Conservation (phyloP, 805 yeast species). For the Teunomyces lycoperdinae region DNA sequence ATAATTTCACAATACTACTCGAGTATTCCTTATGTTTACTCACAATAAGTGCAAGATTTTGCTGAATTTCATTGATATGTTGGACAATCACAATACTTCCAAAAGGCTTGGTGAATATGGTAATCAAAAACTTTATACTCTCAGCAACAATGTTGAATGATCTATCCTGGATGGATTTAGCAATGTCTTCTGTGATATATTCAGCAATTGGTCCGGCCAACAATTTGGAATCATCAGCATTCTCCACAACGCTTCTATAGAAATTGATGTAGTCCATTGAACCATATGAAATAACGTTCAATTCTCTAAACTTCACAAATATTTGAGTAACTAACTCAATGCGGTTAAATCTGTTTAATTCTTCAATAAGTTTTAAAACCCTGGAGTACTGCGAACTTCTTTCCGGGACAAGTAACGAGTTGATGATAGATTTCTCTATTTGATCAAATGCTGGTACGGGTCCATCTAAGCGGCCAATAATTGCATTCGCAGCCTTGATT, state of each 20-base stretch:
- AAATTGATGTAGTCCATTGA: slow-evolving; percentile 26
- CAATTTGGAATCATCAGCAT: slow-evolving; percentile 8
- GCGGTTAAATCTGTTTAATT: slow-evolving; percentile 17
- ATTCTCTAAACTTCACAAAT: slow-evolving; percentile 14
- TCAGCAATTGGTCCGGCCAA: slow-evolving; percentile 18
- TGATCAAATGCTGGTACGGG: slow-evolving; percentile 2
- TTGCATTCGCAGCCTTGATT: slow-evolving; percentile 40
- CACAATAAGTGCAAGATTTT: slow-evolving; percentile 12
- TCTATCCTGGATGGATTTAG: slow-evolving; percentile 19
- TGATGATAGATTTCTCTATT: slow-evolving; percentile 26
- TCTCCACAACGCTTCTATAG: slow-evolving; percentile 23
- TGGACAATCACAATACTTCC: slow-evolving; percentile 3
- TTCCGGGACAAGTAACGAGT: slow-evolving; percentile 18
- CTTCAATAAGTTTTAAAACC: slow-evolving; percentile 27
- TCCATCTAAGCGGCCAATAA: slow-evolving; percentile 30
- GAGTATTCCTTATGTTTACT: slow-evolving; percentile 22
- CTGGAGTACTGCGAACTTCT: slow-evolving; percentile 20
- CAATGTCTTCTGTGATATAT: slow-evolving; percentile 23
- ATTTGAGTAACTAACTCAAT: slow-evolving; percentile 15
- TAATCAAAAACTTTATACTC: slow-evolving; percentile 20
- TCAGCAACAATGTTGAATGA: slow-evolving; percentile 28
- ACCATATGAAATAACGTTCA: slow-evolving; percentile 20
- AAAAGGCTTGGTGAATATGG: slow-evolving; percentile 12
- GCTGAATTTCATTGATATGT: slow-evolving; percentile 1
- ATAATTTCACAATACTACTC: slow-evolving; percentile 26